Evolutionary conservation across 2,329 filamentous ascomycete species (phyloP).

Genomic region (Coleophoma cylindrospora): DNA sequence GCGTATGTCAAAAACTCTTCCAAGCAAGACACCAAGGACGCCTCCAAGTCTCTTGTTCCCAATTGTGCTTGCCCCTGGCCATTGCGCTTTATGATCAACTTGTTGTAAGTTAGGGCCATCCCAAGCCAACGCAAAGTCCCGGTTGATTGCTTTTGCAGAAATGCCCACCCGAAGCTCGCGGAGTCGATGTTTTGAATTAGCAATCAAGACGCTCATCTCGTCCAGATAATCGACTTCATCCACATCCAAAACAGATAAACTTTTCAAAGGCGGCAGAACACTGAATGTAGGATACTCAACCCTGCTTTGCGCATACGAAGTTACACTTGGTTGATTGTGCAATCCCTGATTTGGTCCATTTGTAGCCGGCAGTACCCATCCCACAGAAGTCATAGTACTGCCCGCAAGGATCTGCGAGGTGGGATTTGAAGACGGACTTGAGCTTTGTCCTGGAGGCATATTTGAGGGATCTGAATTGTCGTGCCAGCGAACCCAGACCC

Average conservation of each 20-base stretch:
- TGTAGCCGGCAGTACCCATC: slow-evolving; percentile 28
- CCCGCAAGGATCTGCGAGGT: slow-evolving; percentile 25
- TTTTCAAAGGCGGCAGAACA: slow-evolving; percentile 68
- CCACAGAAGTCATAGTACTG: slow-evolving; percentile 36
- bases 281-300: slow-evolving; percentile 67
- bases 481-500: slow-evolving; percentile 79
- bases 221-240: slow-evolving; percentile 80
- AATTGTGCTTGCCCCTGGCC: slow-evolving; percentile 51
- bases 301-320: neutral
- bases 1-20: slow-evolving; percentile 58
- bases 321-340: slow-evolving; percentile 11
- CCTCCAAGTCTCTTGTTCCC: slow-evolving; percentile 62
- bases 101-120: slow-evolving; percentile 58
- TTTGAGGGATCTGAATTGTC: slow-evolving; percentile 48
- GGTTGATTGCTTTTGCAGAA: slow-evolving; percentile 39
- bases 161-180: slow-evolving; percentile 72
- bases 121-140: slow-evolving; percentile 57
- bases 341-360: slow-evolving; percentile 16
- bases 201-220: slow-evolving; percentile 74
- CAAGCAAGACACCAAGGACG: slow-evolving; percentile 63
- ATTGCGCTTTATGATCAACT: slow-evolving; percentile 52
- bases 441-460: slow-evolving; percentile 16
- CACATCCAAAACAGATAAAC: slow-evolving; percentile 72
- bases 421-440: slow-evolving; percentile 12
- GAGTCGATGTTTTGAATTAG: slow-evolving; percentile 60